Percentiles rank a stretch among this genome's conserved stretches.
These are phyloP conservation scores for Clavulina sp. DNA, from an alignment of 768 basidiomycete species.

Conservation along the genomic window DNA sequence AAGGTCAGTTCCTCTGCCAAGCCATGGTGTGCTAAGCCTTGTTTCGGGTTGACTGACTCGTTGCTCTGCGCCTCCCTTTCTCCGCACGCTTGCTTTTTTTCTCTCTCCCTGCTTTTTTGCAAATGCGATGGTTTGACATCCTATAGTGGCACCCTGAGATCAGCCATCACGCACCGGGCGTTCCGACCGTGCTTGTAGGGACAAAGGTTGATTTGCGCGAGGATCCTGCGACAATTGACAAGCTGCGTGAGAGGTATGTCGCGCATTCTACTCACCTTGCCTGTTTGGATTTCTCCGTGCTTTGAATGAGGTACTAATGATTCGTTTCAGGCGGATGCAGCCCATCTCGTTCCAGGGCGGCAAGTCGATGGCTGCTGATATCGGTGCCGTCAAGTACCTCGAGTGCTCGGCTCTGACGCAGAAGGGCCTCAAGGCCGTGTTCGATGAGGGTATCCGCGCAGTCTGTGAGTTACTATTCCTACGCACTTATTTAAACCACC, in stretches of 20 bases:
- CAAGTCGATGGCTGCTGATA: conserved; percentile 79
- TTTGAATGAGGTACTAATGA: neutral
- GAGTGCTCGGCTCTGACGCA: conserved; percentile 95
- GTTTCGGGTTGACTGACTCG: conserved; percentile 1
- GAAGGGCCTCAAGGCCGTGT: conserved; percentile 97
- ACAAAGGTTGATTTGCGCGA: conserved; percentile 97
- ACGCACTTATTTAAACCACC: neutral
- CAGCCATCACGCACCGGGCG: conserved; percentile 89
- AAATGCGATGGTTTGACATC: neutral
- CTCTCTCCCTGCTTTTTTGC: neutral
- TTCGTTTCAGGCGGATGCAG: conserved; percentile 58
- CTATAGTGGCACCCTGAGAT: conserved; percentile 90
- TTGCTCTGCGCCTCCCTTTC: conserved; percentile 4
- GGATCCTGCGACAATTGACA: conserved; percentile 82
- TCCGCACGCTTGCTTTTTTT: neutral
- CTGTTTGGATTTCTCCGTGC: neutral
- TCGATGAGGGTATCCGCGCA: conserved; percentile 96
- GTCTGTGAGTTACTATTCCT: conserved; percentile 47
- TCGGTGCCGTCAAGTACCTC: conserved; percentile 88
- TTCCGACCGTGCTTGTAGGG: conserved; percentile 84
- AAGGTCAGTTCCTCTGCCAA: conserved; percentile 40
- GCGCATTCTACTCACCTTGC: neutral
- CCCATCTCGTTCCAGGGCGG: conserved; percentile 90
- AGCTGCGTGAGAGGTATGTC: conserved; percentile 71
- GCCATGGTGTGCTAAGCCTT: neutral